Conservation (phyloP, 305 asterid species). For the Fraxinus dipetala region DNA sequence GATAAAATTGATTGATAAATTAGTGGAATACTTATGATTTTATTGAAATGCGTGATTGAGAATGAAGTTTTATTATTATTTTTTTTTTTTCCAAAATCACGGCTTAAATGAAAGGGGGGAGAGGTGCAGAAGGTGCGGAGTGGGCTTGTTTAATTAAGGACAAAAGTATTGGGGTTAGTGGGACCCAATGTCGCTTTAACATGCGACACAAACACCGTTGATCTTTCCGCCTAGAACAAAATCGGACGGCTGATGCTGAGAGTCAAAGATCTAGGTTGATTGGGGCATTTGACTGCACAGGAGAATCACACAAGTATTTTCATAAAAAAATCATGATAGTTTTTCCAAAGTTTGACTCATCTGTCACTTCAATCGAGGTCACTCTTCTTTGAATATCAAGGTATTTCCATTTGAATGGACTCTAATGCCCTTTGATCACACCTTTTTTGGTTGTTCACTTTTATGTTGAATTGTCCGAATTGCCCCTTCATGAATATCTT, state of each 20-base stretch:
- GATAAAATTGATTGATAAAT: too few relatives aligned
- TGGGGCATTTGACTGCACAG: constrained; percentile 36
- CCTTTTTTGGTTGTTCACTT: too few relatives aligned
- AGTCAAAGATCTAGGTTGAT: constrained; percentile 39
- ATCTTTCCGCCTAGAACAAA: not conserved
- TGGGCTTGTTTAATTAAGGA: not conserved
- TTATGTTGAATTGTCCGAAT: too few relatives aligned
- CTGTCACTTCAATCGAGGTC: constrained; percentile 56
- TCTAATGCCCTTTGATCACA: constrained; percentile 22
- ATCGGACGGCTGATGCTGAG: constrained; percentile 16
- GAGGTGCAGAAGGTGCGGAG: too few relatives aligned
- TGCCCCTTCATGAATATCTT: too few relatives aligned
- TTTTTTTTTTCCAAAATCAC: too few relatives aligned
- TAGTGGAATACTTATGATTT: too few relatives aligned
- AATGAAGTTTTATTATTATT: too few relatives aligned
- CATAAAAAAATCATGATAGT: not conserved
- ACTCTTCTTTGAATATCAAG: constrained; percentile 47
- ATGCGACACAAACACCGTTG: not conserved
- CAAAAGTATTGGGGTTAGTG: not conserved
- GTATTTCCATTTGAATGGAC: constrained; percentile 21
- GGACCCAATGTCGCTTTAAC: constrained; percentile 11
- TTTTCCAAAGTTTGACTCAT: constrained; percentile 51
- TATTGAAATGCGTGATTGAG: too few relatives aligned
- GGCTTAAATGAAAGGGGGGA: not conserved
- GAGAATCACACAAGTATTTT: not conserved